phyloP scores from a whole-genome alignment of 2,329 filamentous ascomycete species.

The Xylariaceae sp. region DNA sequence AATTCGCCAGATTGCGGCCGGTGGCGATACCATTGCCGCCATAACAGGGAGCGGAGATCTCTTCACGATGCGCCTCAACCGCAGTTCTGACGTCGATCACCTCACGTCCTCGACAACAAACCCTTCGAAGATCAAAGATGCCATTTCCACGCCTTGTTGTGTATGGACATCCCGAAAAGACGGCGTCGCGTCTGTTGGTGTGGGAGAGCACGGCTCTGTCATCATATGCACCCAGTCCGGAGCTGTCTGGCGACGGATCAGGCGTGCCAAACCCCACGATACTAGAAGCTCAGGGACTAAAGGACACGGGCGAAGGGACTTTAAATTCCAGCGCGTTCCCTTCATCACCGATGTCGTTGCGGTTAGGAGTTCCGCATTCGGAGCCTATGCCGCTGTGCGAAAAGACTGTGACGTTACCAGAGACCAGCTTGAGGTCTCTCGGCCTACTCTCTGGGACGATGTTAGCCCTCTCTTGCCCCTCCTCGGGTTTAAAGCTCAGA shows the following conservation, averaged over 20 bases:
- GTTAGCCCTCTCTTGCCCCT: constrained; percentile 66
- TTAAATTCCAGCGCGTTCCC: constrained; percentile 90
- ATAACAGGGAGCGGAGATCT: constrained; percentile 80
- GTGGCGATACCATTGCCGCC: constrained; percentile 87
- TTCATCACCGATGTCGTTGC: constrained; percentile 79
- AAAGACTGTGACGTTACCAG: constrained; percentile 78
- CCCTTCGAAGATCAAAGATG: constrained; percentile 80
- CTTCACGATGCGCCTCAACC: constrained; percentile 75
- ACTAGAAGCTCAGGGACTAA: constrained; percentile 34
- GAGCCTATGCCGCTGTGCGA: constrained; percentile 81
- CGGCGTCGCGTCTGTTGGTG: constrained; percentile 77
- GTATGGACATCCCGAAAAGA: constrained; percentile 89
- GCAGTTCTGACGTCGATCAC: constrained; percentile 57
- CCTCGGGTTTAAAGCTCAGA: constrained; percentile 47
- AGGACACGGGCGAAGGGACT: constrained; percentile 71
- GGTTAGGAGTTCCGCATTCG: constrained; percentile 82
- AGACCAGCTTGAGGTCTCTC: constrained; percentile 60
- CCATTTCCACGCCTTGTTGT: constrained; percentile 70
- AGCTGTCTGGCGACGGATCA: constrained; percentile 85
- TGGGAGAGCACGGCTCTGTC: constrained; percentile 89
- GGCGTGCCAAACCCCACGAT: constrained; percentile 74
- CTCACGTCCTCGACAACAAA: constrained; percentile 76
- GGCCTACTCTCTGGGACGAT: constrained; percentile 69
- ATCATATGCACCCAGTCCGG: constrained; percentile 91
- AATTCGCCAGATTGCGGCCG: constrained; percentile 72